Evolutionary conservation across 2,329 filamentous ascomycete genomes (phyloP).

Genomic region (Colletotrichum nymphaeae): DNA sequence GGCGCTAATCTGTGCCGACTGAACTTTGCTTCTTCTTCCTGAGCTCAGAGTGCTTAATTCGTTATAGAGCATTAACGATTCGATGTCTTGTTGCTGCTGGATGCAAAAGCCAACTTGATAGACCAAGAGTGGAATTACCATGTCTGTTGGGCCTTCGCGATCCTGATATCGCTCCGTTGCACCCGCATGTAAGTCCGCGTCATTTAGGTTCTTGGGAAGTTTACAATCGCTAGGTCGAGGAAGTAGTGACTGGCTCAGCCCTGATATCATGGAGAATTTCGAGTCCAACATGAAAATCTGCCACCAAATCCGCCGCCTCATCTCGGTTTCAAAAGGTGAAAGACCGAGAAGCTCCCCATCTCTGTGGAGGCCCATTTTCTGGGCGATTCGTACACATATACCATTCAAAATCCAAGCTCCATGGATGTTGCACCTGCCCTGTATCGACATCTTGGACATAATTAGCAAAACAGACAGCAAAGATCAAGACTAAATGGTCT

Average conservation of each 20-base stretch:
- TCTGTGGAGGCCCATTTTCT: constrained; percentile 74
- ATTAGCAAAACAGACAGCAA: background rate
- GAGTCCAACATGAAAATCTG: constrained; percentile 69
- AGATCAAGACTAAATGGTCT: constrained; percentile 37
- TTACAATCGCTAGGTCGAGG: constrained; percentile 66
- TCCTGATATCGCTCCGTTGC: constrained; percentile 64
- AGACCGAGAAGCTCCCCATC: constrained; percentile 68
- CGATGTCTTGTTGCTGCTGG: constrained; percentile 54
- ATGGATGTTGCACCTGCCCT: constrained; percentile 68
- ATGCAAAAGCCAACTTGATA: constrained; percentile 63
- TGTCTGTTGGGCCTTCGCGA: constrained; percentile 66
- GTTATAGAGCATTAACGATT: constrained; percentile 54
- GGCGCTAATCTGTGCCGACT: constrained; percentile 47
- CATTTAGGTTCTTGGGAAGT: constrained; percentile 70
- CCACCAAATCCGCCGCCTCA: constrained; percentile 75
- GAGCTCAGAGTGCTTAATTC: constrained; percentile 20
- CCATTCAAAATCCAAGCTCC: constrained; percentile 71
- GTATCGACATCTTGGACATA: constrained; percentile 61
- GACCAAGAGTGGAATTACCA: constrained; percentile 66
- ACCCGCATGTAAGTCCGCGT: constrained; percentile 67
- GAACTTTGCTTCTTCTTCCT: constrained; percentile 20
- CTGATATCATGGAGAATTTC: constrained; percentile 67
- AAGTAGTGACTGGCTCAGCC: constrained; percentile 66
- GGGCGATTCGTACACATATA: constrained; percentile 70
- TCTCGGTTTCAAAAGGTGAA: constrained; percentile 72